phyloP scores from a whole-genome alignment of 1,284 basidiomycete species.

The Cutaneotrichosporon mucoides region DNA sequence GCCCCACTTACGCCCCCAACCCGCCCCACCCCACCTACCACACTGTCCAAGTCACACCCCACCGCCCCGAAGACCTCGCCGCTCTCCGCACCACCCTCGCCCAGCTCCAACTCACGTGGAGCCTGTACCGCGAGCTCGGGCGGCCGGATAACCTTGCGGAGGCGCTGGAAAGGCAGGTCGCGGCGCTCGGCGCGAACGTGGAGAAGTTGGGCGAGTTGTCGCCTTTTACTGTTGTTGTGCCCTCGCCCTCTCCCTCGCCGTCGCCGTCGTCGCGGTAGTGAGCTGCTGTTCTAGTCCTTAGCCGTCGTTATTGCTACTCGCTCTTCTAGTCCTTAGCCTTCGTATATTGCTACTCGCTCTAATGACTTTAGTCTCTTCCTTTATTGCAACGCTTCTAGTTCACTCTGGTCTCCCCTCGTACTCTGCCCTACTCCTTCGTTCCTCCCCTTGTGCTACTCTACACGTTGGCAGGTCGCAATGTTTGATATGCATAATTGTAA shows the following conservation, averaged over 20 bases:
- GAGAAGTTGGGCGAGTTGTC: constrained; percentile 3
- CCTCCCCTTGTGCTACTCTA: neutral
- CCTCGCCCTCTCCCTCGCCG: neutral
- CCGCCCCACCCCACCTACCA: neutral
- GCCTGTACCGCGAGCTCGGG: constrained; percentile 5
- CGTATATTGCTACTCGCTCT: neutral
- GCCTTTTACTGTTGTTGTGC: constrained; percentile 6
- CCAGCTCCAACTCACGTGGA: constrained; percentile 11
- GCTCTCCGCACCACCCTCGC: constrained; percentile 2
- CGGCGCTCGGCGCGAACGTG: neutral
- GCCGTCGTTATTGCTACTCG: neutral
- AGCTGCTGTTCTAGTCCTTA: neutral
- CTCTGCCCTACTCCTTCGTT: neutral
- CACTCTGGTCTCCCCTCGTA: neutral
- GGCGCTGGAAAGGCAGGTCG: constrained; percentile 5
- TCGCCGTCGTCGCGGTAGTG: too few relatives aligned
- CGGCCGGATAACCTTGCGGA: constrained; percentile 8
- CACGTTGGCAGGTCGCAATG: constrained; percentile 13
- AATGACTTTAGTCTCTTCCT: neutral
- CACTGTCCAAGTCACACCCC: constrained; percentile 5
- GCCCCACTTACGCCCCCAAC: neutral
- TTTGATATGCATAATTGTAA: constrained; percentile 22
- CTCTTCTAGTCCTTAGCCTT: too few relatives aligned
- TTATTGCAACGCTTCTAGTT: neutral
- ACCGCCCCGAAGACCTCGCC: constrained; percentile 5